Evolutionary conservation across 495 filamentous ascomycete genomes (phyloP), one percentile per base, ranked within the genome.

Genomic region (Talaromyces ruber): DNA sequence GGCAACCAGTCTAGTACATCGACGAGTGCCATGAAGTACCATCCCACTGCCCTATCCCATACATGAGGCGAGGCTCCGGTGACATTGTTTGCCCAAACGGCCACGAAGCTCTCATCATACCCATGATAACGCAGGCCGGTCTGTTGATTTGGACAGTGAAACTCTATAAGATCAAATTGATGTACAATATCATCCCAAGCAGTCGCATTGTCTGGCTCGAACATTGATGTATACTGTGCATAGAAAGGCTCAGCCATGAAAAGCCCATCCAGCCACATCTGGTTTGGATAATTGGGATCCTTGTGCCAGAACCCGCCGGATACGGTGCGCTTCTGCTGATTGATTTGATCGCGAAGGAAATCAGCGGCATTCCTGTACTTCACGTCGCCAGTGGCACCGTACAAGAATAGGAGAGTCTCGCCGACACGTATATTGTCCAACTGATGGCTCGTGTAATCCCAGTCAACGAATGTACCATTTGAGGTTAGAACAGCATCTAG

Each of bases 41-140:
- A 86, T 1, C 83, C 84, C n/a, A 84, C 69, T 1, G 83, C 78
- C 14, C 84, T 74, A 61, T 76, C 71, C 84, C 84, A 87, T 24
- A 83, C 81, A 12, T 80, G 68, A 9, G 80, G 82, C 21, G 76
- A 74, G 1, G 79, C 81, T 21, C 84, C 84, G 2, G 82, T 86
- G 4, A 74, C 61, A 0, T 76, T 52, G 4, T 39, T 39, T 6
- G 34, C 34, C 34, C 34, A 39, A 39, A 39, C 34, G 34, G 34
- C 34, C 34, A 39, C 34, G 14, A 39, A 39, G 14, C 34, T 39
- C 12, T 39, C 34, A 4, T 39, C 34, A 39, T 39, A 39, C 6
- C 34, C 34, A 16, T 39, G 34, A 39, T 39, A 39, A 39, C 14
- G 34, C 3, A 39, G 4, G 5, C 34, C 34, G 5, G 34, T 39